Evolutionary conservation across 768 basidiomycete genomes (phyloP), one percentile per base, ranked within the genome.

Genomic region (Russula griseocarnosa): DNA sequence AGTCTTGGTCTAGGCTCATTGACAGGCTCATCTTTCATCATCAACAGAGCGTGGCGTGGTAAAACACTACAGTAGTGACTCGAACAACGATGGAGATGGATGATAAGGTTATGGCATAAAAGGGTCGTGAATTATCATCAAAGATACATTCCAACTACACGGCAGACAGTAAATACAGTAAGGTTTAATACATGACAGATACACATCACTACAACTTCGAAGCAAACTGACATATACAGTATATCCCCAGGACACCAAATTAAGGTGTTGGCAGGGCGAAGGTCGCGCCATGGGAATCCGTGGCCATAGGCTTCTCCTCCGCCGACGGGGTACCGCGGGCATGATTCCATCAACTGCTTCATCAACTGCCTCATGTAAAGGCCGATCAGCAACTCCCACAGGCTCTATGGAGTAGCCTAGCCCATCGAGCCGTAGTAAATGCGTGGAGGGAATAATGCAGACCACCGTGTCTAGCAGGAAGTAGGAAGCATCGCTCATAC

Each of bases 1-100:
- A 62, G 30, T 56, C 55, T 13, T 65, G 63, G 24, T 65, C 42
- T 6, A 30, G 3, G 24, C 20, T 44, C 56, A 53, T 36, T 18
- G 5, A 34, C 22, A 49, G 42, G 20, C 22, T 49, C n/a, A 49
- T 22, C 47, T 22, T 7, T 24, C 47, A 26, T 24, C n/a, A n/a
- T n/a, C n/a, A n/a, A n/a, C n/a, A n/a, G n/a, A n/a, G n/a, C n/a
- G 16, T 0, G 18, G 40, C 40, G 16, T 5, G 40, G 40, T 18
- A 40, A 36, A 16, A 40, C 5, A 40, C n/a, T n/a, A n/a, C n/a
- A n/a, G n/a, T n/a, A n/a, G n/a, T n/a, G n/a, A n/a, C n/a, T n/a
- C n/a, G n/a, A n/a, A n/a, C n/a, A n/a, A n/a, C n/a, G 42, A 44
- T 3, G 42, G n/a, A n/a, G n/a, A 44, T 6, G 20, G 8, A 20